Evolutionary conservation across 306 rosid genomes (phyloP).

Genomic region (Benincasa hispida): DNA sequence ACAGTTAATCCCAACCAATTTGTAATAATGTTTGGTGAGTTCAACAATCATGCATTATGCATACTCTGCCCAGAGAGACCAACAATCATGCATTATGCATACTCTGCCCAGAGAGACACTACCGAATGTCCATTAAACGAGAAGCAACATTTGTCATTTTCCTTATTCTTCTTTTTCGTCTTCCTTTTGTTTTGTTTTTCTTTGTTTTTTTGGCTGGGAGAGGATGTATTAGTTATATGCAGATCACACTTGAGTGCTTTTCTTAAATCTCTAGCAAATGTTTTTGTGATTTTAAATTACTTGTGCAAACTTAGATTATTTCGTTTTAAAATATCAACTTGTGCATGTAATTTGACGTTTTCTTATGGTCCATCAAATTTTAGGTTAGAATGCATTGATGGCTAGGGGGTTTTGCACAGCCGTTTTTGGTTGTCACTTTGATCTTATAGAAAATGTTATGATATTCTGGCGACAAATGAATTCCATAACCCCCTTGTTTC

Average conservation of each 20-base stretch:
- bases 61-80: not conserved
- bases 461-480: not conserved
- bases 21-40: not conserved
- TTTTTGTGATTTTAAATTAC: not conserved
- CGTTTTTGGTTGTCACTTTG: not conserved
- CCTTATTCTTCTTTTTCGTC: too few relatives aligned
- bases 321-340: not conserved
- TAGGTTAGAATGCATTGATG: not conserved
- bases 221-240: not conserved
- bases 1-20: not conserved
- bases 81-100: not conserved
- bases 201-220: too few relatives aligned
- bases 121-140: not conserved
- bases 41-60: not conserved
- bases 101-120: not conserved
- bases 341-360: not conserved
- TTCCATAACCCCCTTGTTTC: slow-evolving; percentile 4
- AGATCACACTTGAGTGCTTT: not conserved
- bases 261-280: not conserved
- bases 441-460: not conserved
- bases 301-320: not conserved
- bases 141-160: not conserved
- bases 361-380: not conserved
- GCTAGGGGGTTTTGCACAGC: not conserved
- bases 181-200: too few relatives aligned